Evolutionary conservation across 306 rosid species (phyloP).

Genomic region (Vicia faba): DNA sequence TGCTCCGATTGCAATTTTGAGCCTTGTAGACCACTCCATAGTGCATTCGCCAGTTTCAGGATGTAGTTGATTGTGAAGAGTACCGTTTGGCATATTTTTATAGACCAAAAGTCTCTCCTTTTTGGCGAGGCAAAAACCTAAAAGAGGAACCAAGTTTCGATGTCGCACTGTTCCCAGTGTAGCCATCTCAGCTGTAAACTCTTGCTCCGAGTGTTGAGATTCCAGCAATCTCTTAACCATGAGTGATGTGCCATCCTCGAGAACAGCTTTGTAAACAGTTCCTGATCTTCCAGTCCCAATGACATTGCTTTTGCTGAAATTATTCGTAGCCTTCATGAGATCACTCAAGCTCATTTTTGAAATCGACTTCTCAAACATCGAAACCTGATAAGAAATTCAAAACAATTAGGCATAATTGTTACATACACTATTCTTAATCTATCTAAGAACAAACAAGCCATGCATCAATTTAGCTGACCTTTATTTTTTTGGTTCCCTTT

Average conservation of each 20-base stretch:
- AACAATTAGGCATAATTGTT: slow-evolving; percentile 34
- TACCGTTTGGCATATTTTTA: slow-evolving; percentile 73
- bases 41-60: slow-evolving; percentile 43
- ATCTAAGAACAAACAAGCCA: slow-evolving; percentile 12
- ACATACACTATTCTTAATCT: not conserved
- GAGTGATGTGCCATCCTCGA: slow-evolving; percentile 64
- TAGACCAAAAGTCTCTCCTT: slow-evolving; percentile 84
- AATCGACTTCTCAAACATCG: slow-evolving; percentile 73
- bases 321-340: slow-evolving; percentile 86
- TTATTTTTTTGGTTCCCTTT: slow-evolving; percentile 74
- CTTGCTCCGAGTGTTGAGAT: slow-evolving; percentile 85
- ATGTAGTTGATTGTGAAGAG: slow-evolving; percentile 76
- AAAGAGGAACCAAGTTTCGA: slow-evolving; percentile 80
- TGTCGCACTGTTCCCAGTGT: slow-evolving; percentile 71
- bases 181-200: slow-evolving; percentile 78
- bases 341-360: slow-evolving; percentile 81
- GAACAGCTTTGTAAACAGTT: slow-evolving; percentile 75
- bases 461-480: slow-evolving; percentile 55
- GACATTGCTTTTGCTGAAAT: slow-evolving; percentile 67
- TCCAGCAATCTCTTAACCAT: slow-evolving; percentile 93
- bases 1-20: slow-evolving; percentile 83
- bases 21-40: slow-evolving; percentile 81
- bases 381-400: slow-evolving; percentile 59
- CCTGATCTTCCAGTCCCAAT: slow-evolving; percentile 90
- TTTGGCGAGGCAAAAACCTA: slow-evolving; percentile 82